Base-by-base conservation (phyloP, 2,329 filamentous ascomycete genomes). In the Apiospora phragmitis region DNA sequence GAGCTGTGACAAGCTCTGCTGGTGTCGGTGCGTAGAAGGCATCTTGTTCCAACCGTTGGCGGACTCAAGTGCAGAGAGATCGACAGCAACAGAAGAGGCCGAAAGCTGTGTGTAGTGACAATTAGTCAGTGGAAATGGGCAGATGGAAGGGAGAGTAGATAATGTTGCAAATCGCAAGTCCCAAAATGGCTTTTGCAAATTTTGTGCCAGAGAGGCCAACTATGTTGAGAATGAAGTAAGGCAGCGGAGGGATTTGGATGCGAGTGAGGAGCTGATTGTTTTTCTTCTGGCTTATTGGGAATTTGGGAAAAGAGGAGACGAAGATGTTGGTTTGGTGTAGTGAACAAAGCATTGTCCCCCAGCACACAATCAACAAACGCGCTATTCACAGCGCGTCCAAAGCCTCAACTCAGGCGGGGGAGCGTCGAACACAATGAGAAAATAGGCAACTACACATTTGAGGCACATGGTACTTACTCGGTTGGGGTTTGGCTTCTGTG, bases 21-120 rank as follows among this genome's bases (percentile, higher is more conserved):
- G 87, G 26, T 91, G 87, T 79, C 93, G 92, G 81, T 93, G 91
- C 78, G 90, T 91, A 79, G 87, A 87, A 80, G 69, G 16, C 65
- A 91, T 87, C 75, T 86, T 85, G 76, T 87, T 87, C 87, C 91
- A 93, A 75, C 87, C 85, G 83, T 85, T 83, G 68, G 77, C 75
- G 49, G 80, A 72, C 67, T 80, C 77, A 72, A 90, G 90, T 67
- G 91, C 90, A 70, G 93, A 92, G 79, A 97, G 87, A 82, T 97
- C 94, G 78, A 95, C 87, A 69, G 94, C 92, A 79, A 93, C 91
- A 75, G 93, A 94, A 73, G 93, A 94, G 70, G 93, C 90, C 80
- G 93, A 94, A 72, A 95, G 86, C 90, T 96, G 84, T 80, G 32
- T 5, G 32, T 12, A n/a, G 32, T 38, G 83, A 12, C 32, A 38